Percentiles rank a stretch among this genome's conserved stretches.
Conservation (phyloP, 2,329 filamentous ascomycete genomes). For the Beauveria sp. region DNA sequence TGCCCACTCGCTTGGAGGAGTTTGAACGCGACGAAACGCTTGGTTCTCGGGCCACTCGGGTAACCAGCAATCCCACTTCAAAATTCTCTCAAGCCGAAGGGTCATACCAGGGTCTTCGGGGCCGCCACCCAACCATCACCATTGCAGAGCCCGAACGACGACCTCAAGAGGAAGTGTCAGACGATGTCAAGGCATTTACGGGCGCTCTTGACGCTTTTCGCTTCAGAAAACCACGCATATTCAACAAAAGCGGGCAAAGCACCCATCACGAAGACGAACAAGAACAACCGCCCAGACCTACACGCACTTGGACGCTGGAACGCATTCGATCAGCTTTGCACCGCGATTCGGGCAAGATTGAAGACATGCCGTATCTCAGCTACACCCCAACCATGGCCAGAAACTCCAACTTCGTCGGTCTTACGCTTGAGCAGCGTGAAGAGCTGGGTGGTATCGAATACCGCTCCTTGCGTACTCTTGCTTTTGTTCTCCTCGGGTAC, state of each 20-base stretch:
- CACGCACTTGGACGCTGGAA: slow-evolving; percentile 43
- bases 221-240: slow-evolving; percentile 34
- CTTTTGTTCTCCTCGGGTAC: slow-evolving; percentile 69
- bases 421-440: slow-evolving; percentile 86
- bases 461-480: slow-evolving; percentile 78
- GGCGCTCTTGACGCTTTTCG: slow-evolving; percentile 34
- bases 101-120: slow-evolving; percentile 18
- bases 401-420: slow-evolving; percentile 84
- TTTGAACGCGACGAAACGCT: slow-evolving; percentile 25
- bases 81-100: not conserved
- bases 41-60: not conserved
- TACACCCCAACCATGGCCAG: slow-evolving; percentile 88
- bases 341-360: slow-evolving; percentile 37
- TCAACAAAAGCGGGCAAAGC: slow-evolving; percentile 29
- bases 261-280: slow-evolving; percentile 27
- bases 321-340: slow-evolving; percentile 51
- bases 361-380: slow-evolving; percentile 79
- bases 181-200: slow-evolving; percentile 35
- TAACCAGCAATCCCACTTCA: not conserved
- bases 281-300: slow-evolving; percentile 1
- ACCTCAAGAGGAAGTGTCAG: slow-evolving; percentile 30
- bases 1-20: slow-evolving; percentile 49
- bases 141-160: slow-evolving; percentile 54
- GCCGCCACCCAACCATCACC: slow-evolving; percentile 51
- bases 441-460: slow-evolving; percentile 97